These are phyloP conservation scores for Tribonema minus DNA, from an alignment of 108 stramenopile species.

Conservation along the genomic window DNA sequence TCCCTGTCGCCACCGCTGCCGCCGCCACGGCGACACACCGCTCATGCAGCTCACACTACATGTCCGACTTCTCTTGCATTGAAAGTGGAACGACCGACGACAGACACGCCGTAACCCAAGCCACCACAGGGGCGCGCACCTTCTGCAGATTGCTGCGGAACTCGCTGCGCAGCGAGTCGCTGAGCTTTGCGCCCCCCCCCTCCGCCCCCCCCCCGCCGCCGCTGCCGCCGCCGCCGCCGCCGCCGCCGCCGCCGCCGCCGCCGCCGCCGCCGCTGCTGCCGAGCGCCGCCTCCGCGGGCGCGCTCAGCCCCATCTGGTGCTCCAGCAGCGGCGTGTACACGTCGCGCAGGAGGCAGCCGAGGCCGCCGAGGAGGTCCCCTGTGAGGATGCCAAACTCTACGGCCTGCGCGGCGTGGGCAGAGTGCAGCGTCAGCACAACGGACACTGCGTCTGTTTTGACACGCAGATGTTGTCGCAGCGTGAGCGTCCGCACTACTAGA, in stretches of 20 bases:
- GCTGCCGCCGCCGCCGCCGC: conserved; percentile 10
- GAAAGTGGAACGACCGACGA: too few species aligned
- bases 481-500: not conserved
- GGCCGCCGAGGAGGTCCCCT: conserved; percentile 32
- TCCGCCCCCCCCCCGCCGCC: not conserved
- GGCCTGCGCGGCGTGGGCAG: not conserved
- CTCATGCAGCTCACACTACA: too few species aligned
- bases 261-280: not conserved
- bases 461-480: conserved; percentile 6
- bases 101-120: too few species aligned
- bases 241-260: conserved; percentile 18
- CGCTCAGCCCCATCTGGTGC: conserved; percentile 43
- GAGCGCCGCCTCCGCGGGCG: not conserved
- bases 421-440: not conserved
- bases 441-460: conserved; percentile 9
- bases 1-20: too few species aligned
- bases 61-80: too few species aligned
- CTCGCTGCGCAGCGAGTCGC: conserved; percentile 45
- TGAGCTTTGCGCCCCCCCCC: not conserved
- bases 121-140: not conserved
- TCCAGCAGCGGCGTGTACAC: conserved; percentile 45
- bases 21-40: too few species aligned
- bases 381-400: conserved; percentile 41
- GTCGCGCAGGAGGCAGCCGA: conserved; percentile 31
- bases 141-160: conserved; percentile 54